Conservation (phyloP, 257 asterid genomes). For the Solanum sejunctum region DNA sequence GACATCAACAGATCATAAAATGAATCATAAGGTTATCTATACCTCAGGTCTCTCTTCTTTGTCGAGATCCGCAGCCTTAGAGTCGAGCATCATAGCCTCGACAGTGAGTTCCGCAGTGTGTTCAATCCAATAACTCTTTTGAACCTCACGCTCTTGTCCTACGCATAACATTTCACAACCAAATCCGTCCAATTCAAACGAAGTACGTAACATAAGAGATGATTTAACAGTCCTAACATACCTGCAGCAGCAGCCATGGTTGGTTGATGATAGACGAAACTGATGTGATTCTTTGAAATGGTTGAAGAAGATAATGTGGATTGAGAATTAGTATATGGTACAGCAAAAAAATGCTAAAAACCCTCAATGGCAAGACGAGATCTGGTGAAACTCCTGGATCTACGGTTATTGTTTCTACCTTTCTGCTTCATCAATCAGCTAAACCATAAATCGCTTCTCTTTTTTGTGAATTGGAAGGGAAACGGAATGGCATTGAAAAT, state of each 20-base stretch:
- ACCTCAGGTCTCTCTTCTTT: constrained; percentile 98
- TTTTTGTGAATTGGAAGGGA: neutral
- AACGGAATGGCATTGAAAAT: neutral
- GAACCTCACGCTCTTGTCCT: constrained; percentile 81
- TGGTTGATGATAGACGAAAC: neutral
- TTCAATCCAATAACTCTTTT: constrained; percentile 85
- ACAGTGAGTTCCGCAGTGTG: constrained; percentile 65
- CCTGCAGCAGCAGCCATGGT: constrained; percentile 56
- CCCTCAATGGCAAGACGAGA: constrained; percentile 91
- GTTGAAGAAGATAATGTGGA: neutral
- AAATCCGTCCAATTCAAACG: neutral
- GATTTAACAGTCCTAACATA: neutral
- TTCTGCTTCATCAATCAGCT: constrained; percentile 59
- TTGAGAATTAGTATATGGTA: neutral
- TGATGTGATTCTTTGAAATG: neutral
- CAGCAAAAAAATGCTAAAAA: constrained; percentile 11
- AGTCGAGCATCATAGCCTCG: constrained; percentile 97
- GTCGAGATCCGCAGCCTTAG: constrained; percentile 90
- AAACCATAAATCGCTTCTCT: neutral
- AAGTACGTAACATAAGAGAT: neutral
- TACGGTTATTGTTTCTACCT: constrained; percentile 49
- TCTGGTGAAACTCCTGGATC: constrained; percentile 87
- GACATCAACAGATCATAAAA: neutral
- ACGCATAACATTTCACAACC: neutral
- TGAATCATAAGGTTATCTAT: neutral